phyloP scores from a whole-genome alignment of 495 filamentous ascomycete species.

The Aspergillus bridgeri region DNA sequence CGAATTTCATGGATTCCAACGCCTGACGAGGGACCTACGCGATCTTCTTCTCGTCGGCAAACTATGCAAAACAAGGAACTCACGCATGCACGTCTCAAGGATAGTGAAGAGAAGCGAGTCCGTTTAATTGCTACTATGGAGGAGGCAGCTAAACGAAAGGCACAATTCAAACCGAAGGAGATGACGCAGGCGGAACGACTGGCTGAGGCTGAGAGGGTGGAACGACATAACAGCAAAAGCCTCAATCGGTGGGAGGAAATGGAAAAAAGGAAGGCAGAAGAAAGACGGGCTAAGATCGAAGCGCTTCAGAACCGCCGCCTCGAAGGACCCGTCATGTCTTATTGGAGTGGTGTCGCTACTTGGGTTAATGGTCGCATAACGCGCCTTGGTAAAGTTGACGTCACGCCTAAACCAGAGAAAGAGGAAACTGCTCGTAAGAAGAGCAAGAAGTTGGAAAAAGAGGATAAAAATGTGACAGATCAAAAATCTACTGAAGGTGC shows the following conservation, averaged over 20 bases:
- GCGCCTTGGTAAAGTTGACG: slow-evolving; percentile 66
- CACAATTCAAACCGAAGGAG: slow-evolving; percentile 66
- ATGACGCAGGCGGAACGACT: slow-evolving; percentile 91
- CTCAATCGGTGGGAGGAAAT: slow-evolving; percentile 91
- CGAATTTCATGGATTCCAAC: slow-evolving; percentile 84
- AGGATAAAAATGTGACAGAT: slow-evolving; percentile 26
- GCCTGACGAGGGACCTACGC: slow-evolving; percentile 70
- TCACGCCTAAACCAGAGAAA: slow-evolving; percentile 47
- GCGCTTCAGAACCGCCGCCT: slow-evolving; percentile 81
- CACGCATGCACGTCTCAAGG: slow-evolving; percentile 76
- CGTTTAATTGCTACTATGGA: slow-evolving; percentile 83
- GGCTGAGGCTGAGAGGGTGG: slow-evolving; percentile 75
- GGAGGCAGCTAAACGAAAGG: slow-evolving; percentile 74
- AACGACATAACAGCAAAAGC: slow-evolving; percentile 84
- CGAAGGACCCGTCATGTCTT: slow-evolving; percentile 85
- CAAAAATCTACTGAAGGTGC: slow-evolving; percentile 19
- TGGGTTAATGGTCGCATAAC: slow-evolving; percentile 73
- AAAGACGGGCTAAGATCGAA: slow-evolving; percentile 73
- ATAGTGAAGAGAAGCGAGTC: slow-evolving; percentile 74
- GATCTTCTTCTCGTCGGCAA: slow-evolving; percentile 77
- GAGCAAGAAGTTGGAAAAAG: slow-evolving; percentile 36
- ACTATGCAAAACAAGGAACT: slow-evolving; percentile 82
- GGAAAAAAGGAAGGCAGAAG: slow-evolving; percentile 81
- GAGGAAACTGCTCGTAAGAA: slow-evolving; percentile 31
- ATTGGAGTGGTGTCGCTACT: slow-evolving; percentile 84